A percentile compares a stretch with the other conserved stretches of the same genome.
Conservation (phyloP, 345 rosid genomes). For the Kernera saxatilis region DNA sequence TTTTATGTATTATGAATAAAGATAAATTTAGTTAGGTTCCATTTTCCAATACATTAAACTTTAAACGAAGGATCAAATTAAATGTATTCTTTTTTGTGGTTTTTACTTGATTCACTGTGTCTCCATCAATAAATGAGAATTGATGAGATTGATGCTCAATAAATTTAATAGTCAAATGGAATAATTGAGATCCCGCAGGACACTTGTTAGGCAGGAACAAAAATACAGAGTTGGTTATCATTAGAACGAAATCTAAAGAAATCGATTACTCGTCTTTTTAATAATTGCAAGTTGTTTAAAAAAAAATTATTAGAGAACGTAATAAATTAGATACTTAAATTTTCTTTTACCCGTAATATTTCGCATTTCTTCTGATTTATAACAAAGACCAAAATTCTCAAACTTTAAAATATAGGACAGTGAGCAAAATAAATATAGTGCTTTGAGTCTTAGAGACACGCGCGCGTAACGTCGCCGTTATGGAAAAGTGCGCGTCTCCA, state of each 20-base stretch:
- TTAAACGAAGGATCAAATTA: not conserved
- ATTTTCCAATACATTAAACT: not conserved
- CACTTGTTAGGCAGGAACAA: not conserved
- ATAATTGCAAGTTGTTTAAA: not conserved
- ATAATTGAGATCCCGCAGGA: slow-evolving; percentile 3
- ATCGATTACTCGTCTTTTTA: not conserved
- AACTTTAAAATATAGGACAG: not conserved
- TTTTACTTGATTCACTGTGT: not conserved
- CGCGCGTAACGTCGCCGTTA: slow-evolving; percentile 27
- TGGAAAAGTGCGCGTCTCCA: slow-evolving; percentile 1
- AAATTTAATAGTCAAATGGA: slow-evolving; percentile 1
- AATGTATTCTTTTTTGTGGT: not conserved
- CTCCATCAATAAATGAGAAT: slow-evolving; percentile 1
- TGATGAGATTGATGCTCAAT: slow-evolving; percentile 11
- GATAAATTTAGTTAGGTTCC: not conserved
- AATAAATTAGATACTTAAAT: not conserved
- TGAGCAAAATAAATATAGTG: not conserved
- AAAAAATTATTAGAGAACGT: not conserved
- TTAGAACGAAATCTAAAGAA: slow-evolving; percentile 10
- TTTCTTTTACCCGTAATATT: not conserved
- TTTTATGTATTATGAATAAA: too few relatives aligned
- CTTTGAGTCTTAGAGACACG: not conserved
- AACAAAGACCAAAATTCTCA: not conserved
- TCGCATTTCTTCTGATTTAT: not conserved
- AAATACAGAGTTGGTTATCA: not conserved